Base-by-base conservation (phyloP, 1,139 yeast species). In the Hansenula sp. region DNA sequence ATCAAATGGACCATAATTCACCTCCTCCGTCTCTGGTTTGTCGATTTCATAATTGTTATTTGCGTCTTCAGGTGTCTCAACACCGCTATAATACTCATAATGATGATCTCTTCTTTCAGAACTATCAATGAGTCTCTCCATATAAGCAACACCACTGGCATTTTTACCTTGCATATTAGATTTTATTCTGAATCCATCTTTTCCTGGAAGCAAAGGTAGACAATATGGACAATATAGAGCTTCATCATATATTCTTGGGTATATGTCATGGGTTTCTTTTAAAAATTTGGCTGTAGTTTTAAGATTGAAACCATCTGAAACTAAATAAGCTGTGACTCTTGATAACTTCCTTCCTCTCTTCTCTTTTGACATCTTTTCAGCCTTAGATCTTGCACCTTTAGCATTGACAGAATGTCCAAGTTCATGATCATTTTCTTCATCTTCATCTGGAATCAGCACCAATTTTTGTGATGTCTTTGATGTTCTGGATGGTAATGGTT, bases 181-280 rank as follows among this genome's bases (percentile, higher is more conserved):
- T 57, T 79, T 82, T 9, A 90, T 84, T 42, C 97, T 67, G 49
- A 77, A 83, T 0, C 95, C 96, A 48, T 85, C 90, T 39, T 76
- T 77, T 2, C 97, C 97, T 0, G 96, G 95, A 4, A 89, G 66
- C 27, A 92, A 66, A 0, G 98, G 98, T 36, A 92, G 67, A 20
- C 89, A 75, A 55, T 92, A 92, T 0, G 96, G 96, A 3, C 88
- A 92, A 57, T 89, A 92, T 26, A 92, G 65, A 7, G 90, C 95
- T 53, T 90, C 97, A 59, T 90, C 97, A 53, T 90, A 90, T 22
- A 85, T 60, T 45, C 97, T 67, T 1, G 97, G 96, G 20, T 86
- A 75, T 2, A 89, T 95, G 53, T 82, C 82, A 60, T 90, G 97
- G 40, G 82, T 72, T 14, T 73, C 70, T 34, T 75, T 68, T 33